These are phyloP conservation scores for Cytospora piceicola DNA, from an alignment of 2,329 filamentous ascomycete genomes.

Conservation along the genomic window DNA sequence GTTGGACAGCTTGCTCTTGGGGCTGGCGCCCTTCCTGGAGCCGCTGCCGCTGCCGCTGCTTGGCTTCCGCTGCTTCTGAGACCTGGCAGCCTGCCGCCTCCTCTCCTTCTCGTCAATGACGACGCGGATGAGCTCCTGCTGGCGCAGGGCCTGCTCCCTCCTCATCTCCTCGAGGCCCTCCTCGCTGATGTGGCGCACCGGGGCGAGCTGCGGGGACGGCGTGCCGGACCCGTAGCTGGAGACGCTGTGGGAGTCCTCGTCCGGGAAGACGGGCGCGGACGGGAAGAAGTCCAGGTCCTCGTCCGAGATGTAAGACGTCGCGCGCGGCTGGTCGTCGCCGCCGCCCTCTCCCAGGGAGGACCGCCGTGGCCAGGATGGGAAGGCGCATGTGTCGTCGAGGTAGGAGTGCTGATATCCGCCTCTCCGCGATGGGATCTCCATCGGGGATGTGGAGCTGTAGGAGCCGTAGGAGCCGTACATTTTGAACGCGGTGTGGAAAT, in stretches of 20 bases:
- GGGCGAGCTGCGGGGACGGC: conserved; percentile 42
- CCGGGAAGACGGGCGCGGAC: conserved; percentile 51
- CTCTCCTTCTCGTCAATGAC: conserved; percentile 60
- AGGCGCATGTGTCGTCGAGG: conserved; percentile 56
- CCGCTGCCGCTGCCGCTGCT: conserved; percentile 35
- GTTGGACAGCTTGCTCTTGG: conserved; percentile 51
- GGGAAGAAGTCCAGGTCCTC: conserved; percentile 60
- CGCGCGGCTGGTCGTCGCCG: conserved; percentile 45
- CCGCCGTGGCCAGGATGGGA: conserved; percentile 62
- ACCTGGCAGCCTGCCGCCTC: conserved; percentile 48
- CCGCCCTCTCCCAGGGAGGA: conserved; percentile 53
- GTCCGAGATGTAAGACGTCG: conserved; percentile 64
- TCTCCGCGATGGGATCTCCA: conserved; percentile 49
- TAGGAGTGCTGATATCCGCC: conserved; percentile 33
- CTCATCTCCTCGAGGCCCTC: conserved; percentile 55
- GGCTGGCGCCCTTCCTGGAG: conserved; percentile 49
- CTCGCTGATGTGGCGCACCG: conserved; percentile 45
- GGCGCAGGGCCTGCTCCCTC: conserved; percentile 54
- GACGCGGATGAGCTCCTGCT: conserved; percentile 57
- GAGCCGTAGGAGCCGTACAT: conserved; percentile 51
- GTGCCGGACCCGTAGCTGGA: conserved; percentile 49
- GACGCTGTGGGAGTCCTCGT: conserved; percentile 55
- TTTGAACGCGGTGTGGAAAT: conserved; percentile 34
- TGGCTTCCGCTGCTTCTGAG: conserved; percentile 40
- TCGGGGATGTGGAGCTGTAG: conserved; percentile 53